Evolutionary conservation across 2,329 filamentous ascomycete species (phyloP).

Genomic region (Didymella arachidicola): DNA sequence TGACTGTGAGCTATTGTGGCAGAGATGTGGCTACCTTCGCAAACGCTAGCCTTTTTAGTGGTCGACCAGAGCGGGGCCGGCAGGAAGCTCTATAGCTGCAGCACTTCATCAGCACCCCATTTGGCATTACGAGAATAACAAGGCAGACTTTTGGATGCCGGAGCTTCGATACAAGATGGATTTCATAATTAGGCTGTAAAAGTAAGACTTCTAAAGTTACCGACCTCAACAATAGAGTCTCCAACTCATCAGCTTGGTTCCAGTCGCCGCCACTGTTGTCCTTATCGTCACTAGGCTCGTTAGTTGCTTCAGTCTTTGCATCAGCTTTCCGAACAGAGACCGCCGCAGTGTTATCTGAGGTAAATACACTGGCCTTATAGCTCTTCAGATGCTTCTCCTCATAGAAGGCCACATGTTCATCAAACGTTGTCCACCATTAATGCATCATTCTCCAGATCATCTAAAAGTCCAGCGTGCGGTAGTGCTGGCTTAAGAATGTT

Average conservation of each 20-base stretch:
- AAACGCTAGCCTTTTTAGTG: neutral
- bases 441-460: neutral
- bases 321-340: no score
- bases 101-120: constrained; percentile 6
- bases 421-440: neutral
- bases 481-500: neutral
- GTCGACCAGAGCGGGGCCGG: constrained; percentile 14
- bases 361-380: no score
- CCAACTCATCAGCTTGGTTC: neutral
- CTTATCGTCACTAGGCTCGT: neutral
- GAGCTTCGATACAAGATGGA: neutral
- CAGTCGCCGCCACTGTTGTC: neutral
- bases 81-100: neutral
- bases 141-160: neutral
- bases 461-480: neutral
- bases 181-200: no score
- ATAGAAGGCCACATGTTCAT: neutral
- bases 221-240: neutral
- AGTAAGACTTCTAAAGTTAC: neutral
- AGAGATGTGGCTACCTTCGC: constrained; percentile 4
- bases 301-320: no score
- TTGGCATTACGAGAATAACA: constrained; percentile 9
- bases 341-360: no score
- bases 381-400: no score
- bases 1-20: neutral